A percentile compares a stretch with the other conserved stretches of the same genome.
phyloP scores from a whole-genome alignment of 1,284 basidiomycete genomes.

The Coniferiporia sulphurascens region DNA sequence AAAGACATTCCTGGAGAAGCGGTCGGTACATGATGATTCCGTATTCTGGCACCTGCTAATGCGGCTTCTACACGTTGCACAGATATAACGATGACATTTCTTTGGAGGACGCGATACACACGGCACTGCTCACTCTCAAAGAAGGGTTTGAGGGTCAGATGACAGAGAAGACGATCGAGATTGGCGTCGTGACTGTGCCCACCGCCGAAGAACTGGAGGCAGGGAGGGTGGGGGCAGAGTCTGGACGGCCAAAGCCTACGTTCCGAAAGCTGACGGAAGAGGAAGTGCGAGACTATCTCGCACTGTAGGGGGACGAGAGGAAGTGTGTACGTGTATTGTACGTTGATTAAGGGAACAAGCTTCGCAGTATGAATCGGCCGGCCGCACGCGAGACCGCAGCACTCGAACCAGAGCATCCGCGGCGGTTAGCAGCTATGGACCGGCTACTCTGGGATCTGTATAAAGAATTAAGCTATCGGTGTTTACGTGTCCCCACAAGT shows the following conservation, averaged over 20 bases:
- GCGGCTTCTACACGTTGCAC: constrained; percentile 18
- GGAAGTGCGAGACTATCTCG: constrained; percentile 91
- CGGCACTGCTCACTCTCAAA: constrained; percentile 96
- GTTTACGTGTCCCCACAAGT: constrained; percentile 5
- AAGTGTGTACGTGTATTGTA: constrained; percentile 22
- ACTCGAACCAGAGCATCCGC: neutral
- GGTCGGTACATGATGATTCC: constrained; percentile 46
- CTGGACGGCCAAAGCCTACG: constrained; percentile 73
- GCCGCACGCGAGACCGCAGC: neutral
- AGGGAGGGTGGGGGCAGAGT: constrained; percentile 67
- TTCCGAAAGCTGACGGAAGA: constrained; percentile 93
- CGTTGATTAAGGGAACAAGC: constrained; percentile 18
- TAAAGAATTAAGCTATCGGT: constrained; percentile 4
- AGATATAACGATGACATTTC: constrained; percentile 99
- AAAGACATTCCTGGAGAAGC: constrained; percentile 98
- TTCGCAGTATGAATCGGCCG: constrained; percentile 6
- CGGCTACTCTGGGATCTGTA: neutral
- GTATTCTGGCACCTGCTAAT: constrained; percentile 15
- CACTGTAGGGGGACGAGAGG: constrained; percentile 45
- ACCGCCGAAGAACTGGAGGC: constrained; percentile 72
- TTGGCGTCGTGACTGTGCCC: constrained; percentile 91
- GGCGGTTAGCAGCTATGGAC: neutral
- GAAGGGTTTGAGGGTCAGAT: constrained; percentile 99
- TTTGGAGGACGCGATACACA: constrained; percentile 98
- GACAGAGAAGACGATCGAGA: constrained; percentile 99